Base-by-base conservation (phyloP, 495 filamentous ascomycete species). In the Bryoglossum gracile region DNA sequence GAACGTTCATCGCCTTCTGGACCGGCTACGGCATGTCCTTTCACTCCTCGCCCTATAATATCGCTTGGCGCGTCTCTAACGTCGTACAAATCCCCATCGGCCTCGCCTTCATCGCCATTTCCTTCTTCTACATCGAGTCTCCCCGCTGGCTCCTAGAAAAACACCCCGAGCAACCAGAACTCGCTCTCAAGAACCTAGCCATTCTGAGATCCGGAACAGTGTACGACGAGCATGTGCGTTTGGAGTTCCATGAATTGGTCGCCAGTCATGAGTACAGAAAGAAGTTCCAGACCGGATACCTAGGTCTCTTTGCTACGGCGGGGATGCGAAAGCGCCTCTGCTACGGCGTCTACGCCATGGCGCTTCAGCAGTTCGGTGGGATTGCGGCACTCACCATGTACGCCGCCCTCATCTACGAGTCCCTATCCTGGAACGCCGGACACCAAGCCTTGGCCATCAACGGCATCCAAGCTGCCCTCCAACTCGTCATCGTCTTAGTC, bases 1-100 rank as follows among this genome's bases (percentile, higher is more conserved):
- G 66, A 14, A 62, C 61, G 0, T 54, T 68, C 1, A 69, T 68
- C 11, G 63, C 65, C 22, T 69, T 66, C 37, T 69, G 65, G 63
- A 45, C 59, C 22, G 65, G 66, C 6, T 67, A 66, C 37, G 64
- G 66, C 3, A 69, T 68, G 66, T 66, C 63, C n/a, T 67, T 64
- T 48, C 62, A 66, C 37, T 60, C 57, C 18, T 58, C 59, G 1
- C 66, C 66, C 0, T 65, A 62, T 33, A 67, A 67, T 28, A 65
- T 65, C 32, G 64, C 67, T 24, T 69, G 66, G 67, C 55, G 66
- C 1, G 59, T 66, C 1, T 67, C 62, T 2, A 67, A 66, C 24
- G 35, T 64, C 1, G 53, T 69, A 26, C 64, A 69, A 32, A 65
- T 67, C 25, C 62, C 63, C 0, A 63, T 67, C 14, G 67, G 66